A percentile compares a stretch with the other conserved stretches of the same genome.
phyloP scores from a whole-genome alignment of 768 basidiomycete species.

The Neoboletus magnificus region DNA sequence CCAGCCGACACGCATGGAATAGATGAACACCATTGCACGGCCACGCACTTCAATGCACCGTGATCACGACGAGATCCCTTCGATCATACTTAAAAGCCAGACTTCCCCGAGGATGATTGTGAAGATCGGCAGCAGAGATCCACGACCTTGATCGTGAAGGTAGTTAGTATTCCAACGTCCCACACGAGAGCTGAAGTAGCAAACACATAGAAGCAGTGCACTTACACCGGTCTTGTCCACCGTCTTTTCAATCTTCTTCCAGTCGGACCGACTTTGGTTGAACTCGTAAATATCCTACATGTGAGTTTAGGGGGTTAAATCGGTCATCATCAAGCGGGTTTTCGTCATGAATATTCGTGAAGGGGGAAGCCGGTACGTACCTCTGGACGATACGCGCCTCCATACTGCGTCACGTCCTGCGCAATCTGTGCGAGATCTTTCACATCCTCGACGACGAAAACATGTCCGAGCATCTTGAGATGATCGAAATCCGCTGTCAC shows the following conservation, averaged over 20 bases:
- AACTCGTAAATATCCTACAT: slow-evolving; percentile 87
- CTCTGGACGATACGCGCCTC: slow-evolving; percentile 92
- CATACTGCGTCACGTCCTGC: slow-evolving; percentile 91
- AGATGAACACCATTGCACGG: not conserved
- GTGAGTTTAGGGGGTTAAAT: no score
- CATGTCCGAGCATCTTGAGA: slow-evolving; percentile 96
- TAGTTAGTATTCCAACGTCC: no score
- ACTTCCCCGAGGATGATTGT: no score
- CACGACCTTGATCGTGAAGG: no score
- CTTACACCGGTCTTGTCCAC: slow-evolving; percentile 96
- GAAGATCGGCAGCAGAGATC: no score
- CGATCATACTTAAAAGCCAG: no score
- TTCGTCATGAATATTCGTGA: no score
- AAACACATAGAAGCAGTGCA: no score
- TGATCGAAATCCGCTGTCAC: slow-evolving; percentile 89
- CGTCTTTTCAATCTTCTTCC: slow-evolving; percentile 97
- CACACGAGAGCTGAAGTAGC: no score
- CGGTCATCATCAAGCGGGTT: no score
- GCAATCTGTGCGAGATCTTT: slow-evolving; percentile 97
- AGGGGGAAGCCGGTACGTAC: slow-evolving; percentile 48
- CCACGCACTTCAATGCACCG: no score
- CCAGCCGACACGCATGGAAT: no score
- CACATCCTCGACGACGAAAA: slow-evolving; percentile 93
- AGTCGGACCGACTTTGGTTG: slow-evolving; percentile 89
- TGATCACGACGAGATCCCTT: not conserved